Evolutionary conservation across 2,329 filamentous ascomycete genomes (phyloP).

Genomic region (Parafenestella ontariensis): DNA sequence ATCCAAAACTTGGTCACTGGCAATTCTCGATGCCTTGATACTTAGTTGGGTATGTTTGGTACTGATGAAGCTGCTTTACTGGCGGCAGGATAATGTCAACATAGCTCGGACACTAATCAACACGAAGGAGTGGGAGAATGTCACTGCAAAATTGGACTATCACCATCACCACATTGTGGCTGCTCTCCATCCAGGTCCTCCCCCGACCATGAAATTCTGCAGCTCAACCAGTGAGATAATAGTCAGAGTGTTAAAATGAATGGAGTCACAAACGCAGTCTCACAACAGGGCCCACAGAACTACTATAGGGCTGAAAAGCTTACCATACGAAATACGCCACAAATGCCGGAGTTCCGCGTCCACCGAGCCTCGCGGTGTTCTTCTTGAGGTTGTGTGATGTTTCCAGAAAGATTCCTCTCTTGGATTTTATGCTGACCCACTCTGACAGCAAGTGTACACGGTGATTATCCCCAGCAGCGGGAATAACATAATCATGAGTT

Average conservation of each 20-base stretch:
- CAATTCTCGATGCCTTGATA: background rate
- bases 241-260: slow-evolving; percentile 10
- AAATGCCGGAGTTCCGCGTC: slow-evolving; percentile 9
- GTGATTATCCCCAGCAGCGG: background rate
- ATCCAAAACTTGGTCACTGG: background rate
- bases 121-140: too few species aligned
- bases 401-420: background rate
- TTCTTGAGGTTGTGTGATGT: background rate
- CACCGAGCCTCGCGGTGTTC: background rate
- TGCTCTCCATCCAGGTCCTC: background rate
- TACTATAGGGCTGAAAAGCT: slow-evolving; percentile 29
- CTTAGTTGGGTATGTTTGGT: background rate
- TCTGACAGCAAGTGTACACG: background rate
- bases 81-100: background rate
- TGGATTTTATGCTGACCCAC: background rate
- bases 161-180: background rate
- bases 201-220: background rate
- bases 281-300: slow-evolving; percentile 13
- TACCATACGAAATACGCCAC: slow-evolving; percentile 24
- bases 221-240: slow-evolving; percentile 4
- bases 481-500: background rate
- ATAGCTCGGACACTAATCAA: background rate
- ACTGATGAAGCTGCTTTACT: background rate
- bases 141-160: too few species aligned
- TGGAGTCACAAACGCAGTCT: slow-evolving; percentile 7